Evolutionary conservation across 2,329 filamentous ascomycete species (phyloP).

Genomic region (Chrysosporium keratinophilum): DNA sequence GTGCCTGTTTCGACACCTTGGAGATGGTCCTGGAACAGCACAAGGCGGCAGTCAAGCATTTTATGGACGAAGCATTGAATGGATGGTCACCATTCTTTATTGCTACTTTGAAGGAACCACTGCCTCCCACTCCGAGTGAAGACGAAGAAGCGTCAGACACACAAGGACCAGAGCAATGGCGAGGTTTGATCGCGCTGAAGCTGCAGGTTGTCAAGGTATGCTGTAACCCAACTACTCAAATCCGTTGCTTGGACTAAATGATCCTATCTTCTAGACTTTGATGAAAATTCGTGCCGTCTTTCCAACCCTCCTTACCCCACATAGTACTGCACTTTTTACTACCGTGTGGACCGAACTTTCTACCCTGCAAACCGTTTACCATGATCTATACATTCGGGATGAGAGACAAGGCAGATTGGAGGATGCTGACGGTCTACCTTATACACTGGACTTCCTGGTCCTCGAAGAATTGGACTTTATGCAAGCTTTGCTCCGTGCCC

Average conservation of each 20-base stretch:
- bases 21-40: slow-evolving; percentile 96
- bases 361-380: slow-evolving; percentile 60
- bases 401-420: slow-evolving; percentile 80
- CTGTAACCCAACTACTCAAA: neutral
- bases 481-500: slow-evolving; percentile 78
- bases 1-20: slow-evolving; percentile 84
- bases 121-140: slow-evolving; percentile 52
- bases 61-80: slow-evolving; percentile 74
- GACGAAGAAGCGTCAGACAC: slow-evolving; percentile 49
- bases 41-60: slow-evolving; percentile 71
- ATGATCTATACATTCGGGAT: slow-evolving; percentile 73
- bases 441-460: slow-evolving; percentile 86
- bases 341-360: slow-evolving; percentile 83
- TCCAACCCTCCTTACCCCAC: slow-evolving; percentile 66
- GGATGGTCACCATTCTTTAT: slow-evolving; percentile 88
- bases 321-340: slow-evolving; percentile 73
- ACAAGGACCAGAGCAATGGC: slow-evolving; percentile 56
- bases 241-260: neutral
- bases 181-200: slow-evolving; percentile 76
- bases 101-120: slow-evolving; percentile 59
- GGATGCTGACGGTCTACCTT: slow-evolving; percentile 82
- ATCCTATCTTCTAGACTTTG: slow-evolving; percentile 51
- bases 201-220: slow-evolving; percentile 73
- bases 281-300: slow-evolving; percentile 83
- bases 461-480: slow-evolving; percentile 92